Conservation (phyloP, 805 yeast species). For the Lipomyces sp. region DNA sequence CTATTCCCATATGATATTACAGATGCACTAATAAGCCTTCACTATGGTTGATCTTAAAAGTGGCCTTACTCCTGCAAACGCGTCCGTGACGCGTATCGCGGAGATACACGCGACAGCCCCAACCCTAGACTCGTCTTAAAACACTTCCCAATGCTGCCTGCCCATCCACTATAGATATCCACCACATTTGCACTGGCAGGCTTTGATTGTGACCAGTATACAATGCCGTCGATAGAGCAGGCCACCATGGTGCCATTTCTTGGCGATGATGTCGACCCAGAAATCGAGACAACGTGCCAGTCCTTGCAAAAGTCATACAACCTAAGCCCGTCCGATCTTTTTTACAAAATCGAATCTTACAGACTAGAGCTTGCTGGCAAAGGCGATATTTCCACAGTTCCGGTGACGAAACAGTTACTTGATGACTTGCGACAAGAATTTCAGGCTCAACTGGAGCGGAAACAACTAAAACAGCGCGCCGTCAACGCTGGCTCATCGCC, state of each 20-base stretch:
- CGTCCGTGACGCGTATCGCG: background rate
- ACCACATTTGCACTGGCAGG: background rate
- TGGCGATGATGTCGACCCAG: constrained; percentile 9
- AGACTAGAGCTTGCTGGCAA: constrained; percentile 12
- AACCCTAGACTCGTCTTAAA: background rate
- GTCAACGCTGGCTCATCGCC: background rate
- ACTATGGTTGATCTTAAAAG: background rate
- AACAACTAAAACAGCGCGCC: constrained; percentile 9
- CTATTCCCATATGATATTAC: background rate
- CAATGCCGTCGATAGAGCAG: constrained; percentile 16
- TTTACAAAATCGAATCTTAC: constrained; percentile 28
- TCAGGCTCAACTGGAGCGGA: constrained; percentile 31
- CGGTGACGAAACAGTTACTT: constrained; percentile 17
- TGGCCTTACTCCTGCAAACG: background rate
- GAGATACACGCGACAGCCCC: background rate
- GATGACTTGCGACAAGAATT: constrained; percentile 26
- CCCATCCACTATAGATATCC: background rate
- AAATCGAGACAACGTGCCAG: constrained; percentile 10
- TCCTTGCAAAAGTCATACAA: constrained; percentile 22
- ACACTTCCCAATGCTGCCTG: background rate
- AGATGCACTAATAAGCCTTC: background rate
- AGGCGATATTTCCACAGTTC: constrained; percentile 4
- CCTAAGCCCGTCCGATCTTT: constrained; percentile 25
- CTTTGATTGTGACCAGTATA: background rate
- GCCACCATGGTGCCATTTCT: constrained; percentile 7